Percentiles rank a stretch among this genome's conserved stretches.
Conservation (phyloP, 306 rosid species). For the Datisca glomerata region DNA sequence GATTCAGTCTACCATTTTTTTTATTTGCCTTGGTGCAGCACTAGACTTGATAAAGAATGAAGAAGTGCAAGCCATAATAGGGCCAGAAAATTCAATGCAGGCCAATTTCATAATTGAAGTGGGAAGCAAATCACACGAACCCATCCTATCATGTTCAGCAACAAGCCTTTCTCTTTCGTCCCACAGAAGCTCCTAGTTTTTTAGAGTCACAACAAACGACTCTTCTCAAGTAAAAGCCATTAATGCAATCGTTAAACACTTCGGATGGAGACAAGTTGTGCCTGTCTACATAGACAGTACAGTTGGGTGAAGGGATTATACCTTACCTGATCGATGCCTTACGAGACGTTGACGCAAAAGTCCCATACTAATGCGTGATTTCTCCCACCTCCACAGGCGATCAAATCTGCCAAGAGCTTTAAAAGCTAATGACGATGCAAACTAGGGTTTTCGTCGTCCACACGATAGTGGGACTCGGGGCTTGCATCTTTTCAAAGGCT, state of each 20-base stretch:
- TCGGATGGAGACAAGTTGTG: constrained; percentile 44
- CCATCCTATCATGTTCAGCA: constrained; percentile 42
- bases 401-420: constrained; percentile 24
- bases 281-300: constrained; percentile 36
- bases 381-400: constrained; percentile 25
- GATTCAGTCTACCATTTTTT: too few species aligned
- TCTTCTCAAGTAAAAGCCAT: constrained; percentile 32
- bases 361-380: constrained; percentile 25
- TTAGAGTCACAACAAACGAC: constrained; percentile 24
- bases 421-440: constrained; percentile 31
- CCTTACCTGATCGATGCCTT: constrained; percentile 30
- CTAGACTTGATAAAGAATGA: constrained; percentile 14
- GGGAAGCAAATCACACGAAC: constrained; percentile 31
- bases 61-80: constrained; percentile 20
- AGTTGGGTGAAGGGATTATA: constrained; percentile 29
- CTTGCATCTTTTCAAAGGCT: constrained; percentile 23
- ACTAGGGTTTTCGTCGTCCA: constrained; percentile 44
- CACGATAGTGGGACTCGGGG: constrained; percentile 17
- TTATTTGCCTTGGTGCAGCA: too few species aligned
- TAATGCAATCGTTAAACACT: constrained; percentile 15
- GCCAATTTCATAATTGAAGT: constrained; percentile 24
- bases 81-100: constrained; percentile 30
- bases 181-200: constrained; percentile 27
- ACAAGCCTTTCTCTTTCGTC: constrained; percentile 41
- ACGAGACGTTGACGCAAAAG: constrained; percentile 17